A percentile compares a stretch with the other conserved stretches of the same genome.
Evolutionary conservation across 2,329 filamentous ascomycete genomes (phyloP).

Genomic region (Claviceps arundinis): DNA sequence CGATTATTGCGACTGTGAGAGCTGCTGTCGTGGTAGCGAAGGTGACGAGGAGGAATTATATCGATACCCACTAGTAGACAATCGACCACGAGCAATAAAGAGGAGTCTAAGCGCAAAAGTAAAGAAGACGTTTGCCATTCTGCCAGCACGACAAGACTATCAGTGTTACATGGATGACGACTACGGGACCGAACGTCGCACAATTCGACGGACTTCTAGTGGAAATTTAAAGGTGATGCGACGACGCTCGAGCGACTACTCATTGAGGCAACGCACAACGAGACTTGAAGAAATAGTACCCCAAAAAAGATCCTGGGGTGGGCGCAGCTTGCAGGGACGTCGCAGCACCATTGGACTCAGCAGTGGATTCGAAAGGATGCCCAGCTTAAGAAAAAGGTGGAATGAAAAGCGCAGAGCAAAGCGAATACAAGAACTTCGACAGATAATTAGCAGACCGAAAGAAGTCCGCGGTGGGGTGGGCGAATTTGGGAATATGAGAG

Average conservation of each 20-base stretch:
- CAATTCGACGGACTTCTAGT: conserved; percentile 44
- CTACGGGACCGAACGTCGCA: conserved; percentile 37
- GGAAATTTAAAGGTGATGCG: conserved; percentile 47
- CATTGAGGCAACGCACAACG: conserved; percentile 16
- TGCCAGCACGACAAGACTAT: conserved; percentile 35
- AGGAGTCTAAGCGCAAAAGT: conserved; percentile 38
- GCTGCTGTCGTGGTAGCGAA: conserved; percentile 21
- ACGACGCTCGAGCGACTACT: conserved; percentile 35
- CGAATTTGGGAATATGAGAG: conserved; percentile 24
- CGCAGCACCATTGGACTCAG: conserved; percentile 21
- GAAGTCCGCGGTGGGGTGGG: conserved; percentile 46
- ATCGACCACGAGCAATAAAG: conserved; percentile 30
- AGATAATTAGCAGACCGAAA: conserved; percentile 46
- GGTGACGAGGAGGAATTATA: conserved; percentile 26
- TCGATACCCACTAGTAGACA: conserved; percentile 35
- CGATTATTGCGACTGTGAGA: conserved; percentile 18
- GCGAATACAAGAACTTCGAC: conserved; percentile 42
- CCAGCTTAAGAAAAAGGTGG: conserved; percentile 39
- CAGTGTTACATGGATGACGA: conserved; percentile 18
- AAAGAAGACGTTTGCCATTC: conserved; percentile 47
- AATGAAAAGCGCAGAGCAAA: conserved; percentile 47
- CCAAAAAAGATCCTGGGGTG: conserved; percentile 19
- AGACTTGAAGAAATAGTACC: conserved; percentile 20
- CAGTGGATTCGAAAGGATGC: conserved; percentile 36
- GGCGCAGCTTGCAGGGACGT: conserved; percentile 16